These are phyloP conservation scores for Trypanosoma cruzi DNA, from an alignment of 208 protist species.

Conservation along the genomic window DNA sequence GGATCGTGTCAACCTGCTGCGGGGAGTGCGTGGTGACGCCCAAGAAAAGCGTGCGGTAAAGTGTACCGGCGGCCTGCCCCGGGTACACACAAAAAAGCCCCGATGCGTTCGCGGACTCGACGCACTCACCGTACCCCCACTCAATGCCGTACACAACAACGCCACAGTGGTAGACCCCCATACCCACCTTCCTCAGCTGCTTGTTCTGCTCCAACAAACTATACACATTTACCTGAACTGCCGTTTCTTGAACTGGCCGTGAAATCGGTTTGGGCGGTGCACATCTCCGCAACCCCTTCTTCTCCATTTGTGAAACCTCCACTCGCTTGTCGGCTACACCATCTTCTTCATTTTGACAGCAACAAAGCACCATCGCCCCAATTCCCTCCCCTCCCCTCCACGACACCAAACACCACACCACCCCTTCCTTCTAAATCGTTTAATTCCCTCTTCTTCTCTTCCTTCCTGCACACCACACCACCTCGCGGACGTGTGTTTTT, in stretches of 20 bases:
- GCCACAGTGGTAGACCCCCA: constrained; percentile 91
- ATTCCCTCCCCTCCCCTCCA: neutral
- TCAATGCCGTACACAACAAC: constrained; percentile 91
- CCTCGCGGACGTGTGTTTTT: neutral
- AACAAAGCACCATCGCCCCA: constrained; percentile 53
- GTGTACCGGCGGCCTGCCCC: constrained; percentile 58
- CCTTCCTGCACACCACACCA: neutral
- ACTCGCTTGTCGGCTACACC: constrained; percentile 33
- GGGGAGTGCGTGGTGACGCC: constrained; percentile 78
- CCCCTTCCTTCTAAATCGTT: constrained; percentile 12
- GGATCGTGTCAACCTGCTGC: constrained; percentile 86
- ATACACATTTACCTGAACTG: constrained; percentile 87
- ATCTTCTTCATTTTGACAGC: constrained; percentile 36
- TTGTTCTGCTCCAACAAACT: constrained; percentile 72
- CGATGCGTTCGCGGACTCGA: constrained; percentile 58
- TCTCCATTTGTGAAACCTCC: constrained; percentile 25
- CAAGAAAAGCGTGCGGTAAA: constrained; percentile 70
- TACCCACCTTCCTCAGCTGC: constrained; percentile 64
- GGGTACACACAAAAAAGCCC: constrained; percentile 85
- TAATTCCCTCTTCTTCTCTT: neutral
- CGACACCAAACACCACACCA: constrained; percentile 36
- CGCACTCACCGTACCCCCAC: constrained; percentile 88
- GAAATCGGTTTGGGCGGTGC: constrained; percentile 36
- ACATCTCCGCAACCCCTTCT: constrained; percentile 42
- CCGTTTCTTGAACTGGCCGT: constrained; percentile 34